Evolutionary conservation across 164 flowering plant genomes (phyloP), one percentile per base, ranked within the genome.

Genomic region (Vitis rupestris): DNA sequence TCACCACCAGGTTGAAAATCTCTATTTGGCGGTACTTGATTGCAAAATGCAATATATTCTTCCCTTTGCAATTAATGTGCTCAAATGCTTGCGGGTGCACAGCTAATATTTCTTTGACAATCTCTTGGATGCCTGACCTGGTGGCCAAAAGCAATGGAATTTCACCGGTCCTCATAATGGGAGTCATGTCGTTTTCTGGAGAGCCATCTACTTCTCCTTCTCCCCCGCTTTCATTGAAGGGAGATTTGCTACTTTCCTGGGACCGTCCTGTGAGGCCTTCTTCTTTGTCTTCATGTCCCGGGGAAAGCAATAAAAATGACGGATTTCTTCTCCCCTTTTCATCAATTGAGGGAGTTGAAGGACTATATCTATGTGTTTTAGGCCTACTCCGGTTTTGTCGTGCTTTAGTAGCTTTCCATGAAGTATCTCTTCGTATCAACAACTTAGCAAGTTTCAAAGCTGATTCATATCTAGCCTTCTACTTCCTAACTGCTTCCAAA

Each of bases 131-230:
- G 5, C 75, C 79, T 1, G 10, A 27, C 8, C 19, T 54, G 0
- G 75, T 56, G 23, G 75, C 75, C 10, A 68, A 29, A 1, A 76
- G 7, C 59, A 76, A 60, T 0, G 79, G 73, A 0, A 66, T 69
- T 15, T 59, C 55, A 2, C 19, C 6, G 14, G 44, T 55, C 19
- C n/a, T 15, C 9, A 7, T n/a, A 6, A 7, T 12, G 57, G 57
- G 15, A 0, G 57, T 5, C 14, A 4, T 53, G 14, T 15, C 6
- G 15, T 5, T 53, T 11, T 53, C 15, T 23, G 27, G 27, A 23
- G 27, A 23, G 27, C 27, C 27, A 4, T 4, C 55, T 37, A 10
- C 56, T 63, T 9, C 54, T 14, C 37, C 31, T 64, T 16, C 19
- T 17, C 2, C 29, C 0, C 11, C 6, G 11, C n/a, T 53, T 53